Conservation (phyloP, 2,329 filamentous ascomycete genomes). For the Xylariales sp. region DNA sequence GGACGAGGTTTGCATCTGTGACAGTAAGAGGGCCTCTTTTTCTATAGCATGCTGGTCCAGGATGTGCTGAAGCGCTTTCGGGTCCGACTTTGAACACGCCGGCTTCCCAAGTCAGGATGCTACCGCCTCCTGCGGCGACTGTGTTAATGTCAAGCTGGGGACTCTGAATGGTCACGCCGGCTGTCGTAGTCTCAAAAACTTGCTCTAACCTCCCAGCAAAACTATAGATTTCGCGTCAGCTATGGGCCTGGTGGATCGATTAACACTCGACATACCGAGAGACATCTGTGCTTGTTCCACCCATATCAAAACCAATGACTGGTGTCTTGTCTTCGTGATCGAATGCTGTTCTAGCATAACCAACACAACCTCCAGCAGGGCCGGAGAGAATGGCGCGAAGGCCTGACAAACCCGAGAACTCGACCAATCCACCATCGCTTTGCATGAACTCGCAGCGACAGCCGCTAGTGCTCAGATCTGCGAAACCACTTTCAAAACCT, state of each 20-base stretch:
- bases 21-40: constrained; percentile 66
- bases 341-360: constrained; percentile 69
- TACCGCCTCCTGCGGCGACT: constrained; percentile 68
- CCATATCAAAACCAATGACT: constrained; percentile 74
- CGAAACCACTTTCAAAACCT: constrained; percentile 61
- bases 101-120: constrained; percentile 63
- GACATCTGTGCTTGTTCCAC: constrained; percentile 68
- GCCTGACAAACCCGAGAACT: constrained; percentile 63
- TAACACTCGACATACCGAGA: too few species aligned
- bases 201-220: constrained; percentile 38
- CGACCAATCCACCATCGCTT: constrained; percentile 47
- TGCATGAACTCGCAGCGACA: constrained; percentile 34
- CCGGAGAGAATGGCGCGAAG: constrained; percentile 65
- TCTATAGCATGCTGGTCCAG: constrained; percentile 66
- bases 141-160: constrained; percentile 79
- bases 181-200: constrained; percentile 70
- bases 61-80: constrained; percentile 64
- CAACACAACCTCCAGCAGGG: constrained; percentile 70
- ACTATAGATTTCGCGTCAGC: too few species aligned
- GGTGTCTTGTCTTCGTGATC: constrained; percentile 63
- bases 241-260: too few species aligned
- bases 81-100: constrained; percentile 69
- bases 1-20: constrained; percentile 65
- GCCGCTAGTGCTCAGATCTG: constrained; percentile 54
- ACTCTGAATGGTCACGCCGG: constrained; percentile 73